Conservation (phyloP, 306 rosid species). For the Fagus crenata region DNA sequence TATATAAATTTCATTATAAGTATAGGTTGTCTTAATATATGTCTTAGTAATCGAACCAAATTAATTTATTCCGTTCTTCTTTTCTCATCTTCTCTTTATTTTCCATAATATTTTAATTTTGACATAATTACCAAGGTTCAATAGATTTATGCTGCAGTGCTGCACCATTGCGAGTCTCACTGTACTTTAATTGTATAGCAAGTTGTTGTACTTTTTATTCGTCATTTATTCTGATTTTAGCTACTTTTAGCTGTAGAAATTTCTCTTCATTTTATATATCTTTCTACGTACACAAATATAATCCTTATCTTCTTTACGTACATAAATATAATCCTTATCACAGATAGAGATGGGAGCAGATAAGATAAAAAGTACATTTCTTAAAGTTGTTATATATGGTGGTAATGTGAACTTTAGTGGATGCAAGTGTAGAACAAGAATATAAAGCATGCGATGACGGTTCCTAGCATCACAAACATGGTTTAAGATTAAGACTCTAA, state of each 20-base stretch:
- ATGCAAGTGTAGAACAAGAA: not conserved
- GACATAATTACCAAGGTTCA: too few species aligned
- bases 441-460: constrained; percentile 7
- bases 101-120: too few species aligned
- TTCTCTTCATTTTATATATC: not conserved
- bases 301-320: not conserved
- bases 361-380: not conserved
- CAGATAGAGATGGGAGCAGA: not conserved
- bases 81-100: too few species aligned
- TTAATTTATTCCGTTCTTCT: too few species aligned
- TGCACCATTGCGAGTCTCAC: too few species aligned
- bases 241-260: not conserved
- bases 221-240: not conserved
- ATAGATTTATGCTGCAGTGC: too few species aligned
- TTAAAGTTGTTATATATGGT: not conserved
- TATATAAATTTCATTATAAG: too few species aligned
- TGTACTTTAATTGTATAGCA: not conserved
- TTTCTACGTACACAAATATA: not conserved
- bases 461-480: constrained; percentile 4
- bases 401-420: not conserved
- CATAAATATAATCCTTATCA: not conserved
- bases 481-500: not conserved
- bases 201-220: not conserved
- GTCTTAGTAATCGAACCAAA: too few species aligned
- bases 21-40: too few species aligned